Evolutionary conservation across 371 early-diverging fungal species (phyloP).

Genomic region (Chytridiales sp.): DNA sequence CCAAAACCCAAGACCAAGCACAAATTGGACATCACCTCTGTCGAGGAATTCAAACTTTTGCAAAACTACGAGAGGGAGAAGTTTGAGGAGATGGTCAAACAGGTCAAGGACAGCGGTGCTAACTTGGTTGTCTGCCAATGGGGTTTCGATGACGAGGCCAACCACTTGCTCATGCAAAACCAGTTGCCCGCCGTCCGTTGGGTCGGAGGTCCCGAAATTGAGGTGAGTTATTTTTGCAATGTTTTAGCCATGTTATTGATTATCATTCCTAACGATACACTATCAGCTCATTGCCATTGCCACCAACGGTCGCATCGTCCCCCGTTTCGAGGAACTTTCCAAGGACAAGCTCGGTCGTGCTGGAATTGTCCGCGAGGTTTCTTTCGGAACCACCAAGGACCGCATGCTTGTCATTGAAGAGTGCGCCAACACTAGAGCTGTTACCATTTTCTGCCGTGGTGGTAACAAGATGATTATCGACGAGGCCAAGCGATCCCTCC

Average conservation of each 20-base stretch:
- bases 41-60: conserved; percentile 97
- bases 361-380: conserved; percentile 90
- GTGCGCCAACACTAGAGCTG: conserved; percentile 96
- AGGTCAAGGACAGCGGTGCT: conserved; percentile 96
- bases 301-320: conserved; percentile 98
- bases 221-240: conserved; percentile 49
- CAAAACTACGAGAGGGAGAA: conserved; percentile 94
- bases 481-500: conserved; percentile 98
- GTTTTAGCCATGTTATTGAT: too few relatives aligned
- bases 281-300: conserved; percentile 94
- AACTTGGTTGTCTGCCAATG: conserved; percentile 99
- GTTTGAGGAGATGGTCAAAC: conserved; percentile 96
- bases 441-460: conserved; percentile 98
- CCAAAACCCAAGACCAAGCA: conserved; percentile 99
- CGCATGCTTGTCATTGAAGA: conserved; percentile 98
- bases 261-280: too few relatives aligned
- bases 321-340: conserved; percentile 97
- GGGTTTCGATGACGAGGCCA: conserved; percentile 99
- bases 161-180: conserved; percentile 97
- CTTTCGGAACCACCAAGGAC: conserved; percentile 98
- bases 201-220: conserved; percentile 99
- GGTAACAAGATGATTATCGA: conserved; percentile 99
- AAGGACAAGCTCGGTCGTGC: conserved; percentile 92
- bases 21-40: conserved; percentile 95
- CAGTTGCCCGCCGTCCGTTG: conserved; percentile 99